Evolutionary conservation across 495 filamentous ascomycete genomes (phyloP), one percentile per base, ranked within the genome.

Genomic region (Penicillium turbatum): DNA sequence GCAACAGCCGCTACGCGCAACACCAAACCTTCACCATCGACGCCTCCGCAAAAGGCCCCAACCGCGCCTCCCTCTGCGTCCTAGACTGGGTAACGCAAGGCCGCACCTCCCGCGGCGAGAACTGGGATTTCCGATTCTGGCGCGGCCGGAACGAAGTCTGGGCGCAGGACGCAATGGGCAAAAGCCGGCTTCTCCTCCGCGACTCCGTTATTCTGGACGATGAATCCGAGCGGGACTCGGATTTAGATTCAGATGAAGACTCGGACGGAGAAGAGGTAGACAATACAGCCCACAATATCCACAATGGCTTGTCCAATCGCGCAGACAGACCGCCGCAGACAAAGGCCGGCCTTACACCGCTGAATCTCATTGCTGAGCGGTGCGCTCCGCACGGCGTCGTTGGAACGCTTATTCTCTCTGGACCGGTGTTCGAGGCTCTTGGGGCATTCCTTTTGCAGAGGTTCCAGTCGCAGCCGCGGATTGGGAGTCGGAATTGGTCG

Each of bases 11-110:
- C 24, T 97, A 95, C 65, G 84, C 86, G 53, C 92, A 97, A 68
- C 72, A 72, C 9, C 93, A 97, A 62, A 77, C 81, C 26, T 93
- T 96, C 63, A 77, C 78, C 9, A 59, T 97, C 8, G 79, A 84
- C 24, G 62, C 73, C 2, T 78, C 77, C 10, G 83, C 80, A 12
- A 67, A 64, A 40, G 63, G 61, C 29, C 42, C 63, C 29, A 44
- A 68, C 21, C 61, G 71, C 9, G 75, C 75, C 31, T 86, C 75
- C 55, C 72, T 97, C 15, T 92, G 91, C 62, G 74, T 96, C 2
- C 73, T 95, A 36, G 93, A 98, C 66, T 98, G 93, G 93, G 89
- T 96, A 6, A 88, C 83, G 17, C 85, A 91, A 57, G 92, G 93
- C 5, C 80, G 93, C n/a, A 79, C 74, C 9, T 91, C 93, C 5